These are phyloP conservation scores for Cutaneotrichosporon daszewskae DNA, from an alignment of 1,284 basidiomycete genomes.

Conservation along the genomic window DNA sequence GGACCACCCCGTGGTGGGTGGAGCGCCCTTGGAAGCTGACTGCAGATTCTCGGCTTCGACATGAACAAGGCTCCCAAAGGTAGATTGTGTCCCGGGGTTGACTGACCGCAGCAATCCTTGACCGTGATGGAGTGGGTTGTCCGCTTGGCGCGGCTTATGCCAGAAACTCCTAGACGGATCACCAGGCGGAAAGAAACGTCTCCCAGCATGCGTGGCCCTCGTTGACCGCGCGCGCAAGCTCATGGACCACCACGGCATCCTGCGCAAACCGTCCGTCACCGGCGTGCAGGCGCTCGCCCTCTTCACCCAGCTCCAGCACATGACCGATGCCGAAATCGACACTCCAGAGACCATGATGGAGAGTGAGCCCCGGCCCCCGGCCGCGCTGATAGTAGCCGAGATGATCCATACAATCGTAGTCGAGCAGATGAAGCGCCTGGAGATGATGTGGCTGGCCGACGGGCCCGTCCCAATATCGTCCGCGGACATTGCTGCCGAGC, in stretches of 20 bases:
- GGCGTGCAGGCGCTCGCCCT: constrained; percentile 32
- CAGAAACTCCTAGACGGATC: neutral
- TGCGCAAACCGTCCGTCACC: constrained; percentile 26
- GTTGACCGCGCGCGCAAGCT: constrained; percentile 24
- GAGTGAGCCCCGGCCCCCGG: constrained; percentile 23
- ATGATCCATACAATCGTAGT: constrained; percentile 27
- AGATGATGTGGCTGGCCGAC: constrained; percentile 23
- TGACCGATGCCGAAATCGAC: constrained; percentile 19
- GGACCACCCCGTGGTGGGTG: constrained; percentile 32
- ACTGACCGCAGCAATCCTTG: constrained; percentile 23
- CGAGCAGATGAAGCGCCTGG: constrained; percentile 31
- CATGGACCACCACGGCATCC: constrained; percentile 28
- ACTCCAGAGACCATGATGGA: constrained; percentile 21
- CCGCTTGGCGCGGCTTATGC: no score
- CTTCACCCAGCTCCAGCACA: constrained; percentile 27
- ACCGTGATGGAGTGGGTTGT: constrained; percentile 20
- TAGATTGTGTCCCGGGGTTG: neutral
- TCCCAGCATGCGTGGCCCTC: constrained; percentile 28
- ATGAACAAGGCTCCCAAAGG: constrained; percentile 1
- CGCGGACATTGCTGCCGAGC: no score
- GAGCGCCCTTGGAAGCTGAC: neutral
- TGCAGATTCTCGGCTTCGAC: constrained; percentile 27
- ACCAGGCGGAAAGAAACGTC: constrained; percentile 10
- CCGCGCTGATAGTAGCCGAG: neutral
- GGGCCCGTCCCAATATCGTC: constrained; percentile 1